Percentiles rank a stretch among this genome's conserved stretches.
Evolutionary conservation across 345 rosid species (phyloP).

Genomic region (Syzygium aromaticum): DNA sequence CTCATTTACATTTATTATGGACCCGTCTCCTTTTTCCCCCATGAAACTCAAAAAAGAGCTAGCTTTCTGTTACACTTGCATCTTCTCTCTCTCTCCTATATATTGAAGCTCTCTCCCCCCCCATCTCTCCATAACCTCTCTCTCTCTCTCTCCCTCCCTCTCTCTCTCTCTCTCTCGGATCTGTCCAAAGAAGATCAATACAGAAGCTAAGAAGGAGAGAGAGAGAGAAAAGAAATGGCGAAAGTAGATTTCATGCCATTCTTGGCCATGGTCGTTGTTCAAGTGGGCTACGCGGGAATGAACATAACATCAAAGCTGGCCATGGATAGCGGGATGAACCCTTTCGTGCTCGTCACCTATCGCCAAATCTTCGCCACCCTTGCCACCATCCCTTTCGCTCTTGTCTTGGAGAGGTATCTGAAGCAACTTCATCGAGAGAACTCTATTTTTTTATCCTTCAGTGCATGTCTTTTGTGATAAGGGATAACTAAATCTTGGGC

Average conservation of each 20-base stretch:
- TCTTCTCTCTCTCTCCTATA: not conserved
- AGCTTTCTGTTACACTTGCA: not conserved
- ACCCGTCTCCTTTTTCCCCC: not conserved
- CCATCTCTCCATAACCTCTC: not conserved
- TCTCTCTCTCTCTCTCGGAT: not conserved
- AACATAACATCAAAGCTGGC: slow-evolving; percentile 80
- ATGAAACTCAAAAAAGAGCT: not conserved
- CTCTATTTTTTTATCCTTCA: not conserved
- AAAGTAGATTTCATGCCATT: slow-evolving; percentile 27
- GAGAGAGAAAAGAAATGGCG: not conserved
- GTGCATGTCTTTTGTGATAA: not conserved
- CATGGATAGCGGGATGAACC: slow-evolving; percentile 81
- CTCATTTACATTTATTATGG: not conserved
- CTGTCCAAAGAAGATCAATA: not conserved
- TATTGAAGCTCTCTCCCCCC: not conserved
- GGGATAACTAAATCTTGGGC: not conserved
- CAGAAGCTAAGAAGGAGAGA: not conserved
- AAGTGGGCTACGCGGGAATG: slow-evolving; percentile 78
- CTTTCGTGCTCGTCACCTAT: slow-evolving; percentile 72
- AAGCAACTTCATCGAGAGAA: not conserved
- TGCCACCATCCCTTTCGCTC: slow-evolving; percentile 62
- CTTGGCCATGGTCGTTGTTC: slow-evolving; percentile 67
- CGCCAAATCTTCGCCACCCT: slow-evolving; percentile 74
- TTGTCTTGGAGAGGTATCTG: slow-evolving; percentile 60
- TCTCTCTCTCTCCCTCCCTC: not conserved